These are phyloP conservation scores for Porcisia deanei DNA, from an alignment of 208 protist species.

Conservation along the genomic window DNA sequence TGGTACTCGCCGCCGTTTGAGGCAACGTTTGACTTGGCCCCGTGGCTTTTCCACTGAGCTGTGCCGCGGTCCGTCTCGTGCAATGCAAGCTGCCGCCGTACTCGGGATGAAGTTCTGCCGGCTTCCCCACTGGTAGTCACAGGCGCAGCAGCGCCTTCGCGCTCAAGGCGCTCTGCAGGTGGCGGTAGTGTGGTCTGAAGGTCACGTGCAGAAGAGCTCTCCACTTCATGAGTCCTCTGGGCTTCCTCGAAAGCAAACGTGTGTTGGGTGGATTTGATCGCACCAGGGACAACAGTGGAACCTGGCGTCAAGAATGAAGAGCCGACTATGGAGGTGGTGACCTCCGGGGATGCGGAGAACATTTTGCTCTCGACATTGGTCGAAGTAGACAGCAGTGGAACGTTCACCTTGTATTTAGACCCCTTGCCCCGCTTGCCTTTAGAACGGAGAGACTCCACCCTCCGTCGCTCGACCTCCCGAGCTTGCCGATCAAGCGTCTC, in stretches of 20 bases:
- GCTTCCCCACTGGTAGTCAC: not conserved
- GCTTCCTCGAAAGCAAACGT: constrained; percentile 54
- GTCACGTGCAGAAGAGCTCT: not conserved
- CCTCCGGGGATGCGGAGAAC: not conserved
- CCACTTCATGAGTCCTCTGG: constrained; percentile 39
- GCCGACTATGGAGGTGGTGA: not conserved
- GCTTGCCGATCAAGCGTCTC: constrained; percentile 77
- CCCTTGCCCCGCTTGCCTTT: constrained; percentile 14
- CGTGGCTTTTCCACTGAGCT: not conserved
- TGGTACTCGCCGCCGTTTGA: constrained; percentile 33
- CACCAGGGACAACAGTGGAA: not conserved
- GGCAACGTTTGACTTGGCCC: constrained; percentile 1
- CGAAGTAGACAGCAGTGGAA: not conserved
- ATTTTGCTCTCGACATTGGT: not conserved
- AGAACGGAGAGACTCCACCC: constrained; percentile 20
- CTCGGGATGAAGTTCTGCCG: not conserved
- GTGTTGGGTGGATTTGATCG: constrained; percentile 34
- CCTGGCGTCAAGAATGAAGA: constrained; percentile 1
- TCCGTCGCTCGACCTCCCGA: constrained; percentile 37
- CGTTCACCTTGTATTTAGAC: constrained; percentile 6
- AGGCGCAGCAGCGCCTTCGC: not conserved
- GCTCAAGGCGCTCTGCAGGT: constrained; percentile 14
- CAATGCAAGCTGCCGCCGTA: constrained; percentile 9
- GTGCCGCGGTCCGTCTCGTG: constrained; percentile 9
- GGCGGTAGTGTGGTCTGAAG: constrained; percentile 16